Percentiles rank a stretch among this genome's conserved stretches.
Evolutionary conservation across 768 basidiomycete genomes (phyloP).

Genomic region (Termitomyces sp.): DNA sequence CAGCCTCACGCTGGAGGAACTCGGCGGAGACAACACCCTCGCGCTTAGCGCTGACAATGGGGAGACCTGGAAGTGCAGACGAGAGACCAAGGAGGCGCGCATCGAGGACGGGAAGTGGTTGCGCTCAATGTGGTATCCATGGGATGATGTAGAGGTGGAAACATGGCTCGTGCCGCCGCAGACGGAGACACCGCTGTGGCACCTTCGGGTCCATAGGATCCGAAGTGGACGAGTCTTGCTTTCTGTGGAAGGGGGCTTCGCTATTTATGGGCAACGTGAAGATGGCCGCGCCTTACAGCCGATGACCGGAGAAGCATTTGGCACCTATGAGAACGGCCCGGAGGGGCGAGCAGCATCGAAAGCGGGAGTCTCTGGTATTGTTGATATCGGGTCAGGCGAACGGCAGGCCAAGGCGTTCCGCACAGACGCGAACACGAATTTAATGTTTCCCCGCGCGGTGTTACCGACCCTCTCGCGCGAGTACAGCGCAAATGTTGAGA

Average conservation of each 20-base stretch:
- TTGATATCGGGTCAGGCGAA: conserved; percentile 37
- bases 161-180: conserved; percentile 73
- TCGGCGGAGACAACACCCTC: conserved; percentile 67
- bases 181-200: conserved; percentile 57
- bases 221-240: conserved; percentile 45
- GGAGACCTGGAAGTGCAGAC: conserved; percentile 69
- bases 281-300: conserved; percentile 60
- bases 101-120: conserved; percentile 54
- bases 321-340: conserved; percentile 44
- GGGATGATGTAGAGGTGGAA: conserved; percentile 69
- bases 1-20: conserved; percentile 64
- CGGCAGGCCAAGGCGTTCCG: conserved; percentile 45
- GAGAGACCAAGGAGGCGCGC: conserved; percentile 59
- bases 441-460: conserved; percentile 35
- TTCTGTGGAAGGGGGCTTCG: conserved; percentile 69
- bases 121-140: conserved; percentile 71
- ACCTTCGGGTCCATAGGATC: conserved; percentile 66
- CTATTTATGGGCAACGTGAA: conserved; percentile 63
- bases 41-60: conserved; percentile 69
- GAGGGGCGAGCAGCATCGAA: conserved; percentile 52
- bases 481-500: conserved; percentile 34
- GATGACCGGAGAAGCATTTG: conserved; percentile 37
- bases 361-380: conserved; percentile 63
- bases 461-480: conserved; percentile 59
- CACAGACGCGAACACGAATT: conserved; percentile 61